Evolutionary conservation across 352 stramenopile genomes (phyloP).

Genomic region (Phytophthora agathidicida): DNA sequence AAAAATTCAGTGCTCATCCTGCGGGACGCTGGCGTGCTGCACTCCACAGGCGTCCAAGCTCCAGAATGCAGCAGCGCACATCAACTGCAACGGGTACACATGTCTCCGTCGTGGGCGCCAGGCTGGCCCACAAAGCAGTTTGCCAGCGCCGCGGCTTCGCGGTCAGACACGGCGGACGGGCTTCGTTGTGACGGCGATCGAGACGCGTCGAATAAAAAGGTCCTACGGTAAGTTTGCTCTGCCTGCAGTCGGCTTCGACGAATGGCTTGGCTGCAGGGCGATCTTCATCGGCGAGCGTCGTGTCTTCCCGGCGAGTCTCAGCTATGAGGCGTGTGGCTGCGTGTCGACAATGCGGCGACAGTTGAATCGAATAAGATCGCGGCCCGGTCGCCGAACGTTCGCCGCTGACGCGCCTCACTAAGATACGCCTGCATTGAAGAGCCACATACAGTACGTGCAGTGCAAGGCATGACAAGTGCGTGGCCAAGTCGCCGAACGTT

Average conservation of each 20-base stretch:
- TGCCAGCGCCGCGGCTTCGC: conserved; percentile 1
- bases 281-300: not conserved
- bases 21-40: conserved; percentile 15
- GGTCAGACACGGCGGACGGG: conserved; percentile 6
- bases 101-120: not conserved
- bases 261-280: not conserved
- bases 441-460: not conserved
- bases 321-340: conserved; percentile 14
- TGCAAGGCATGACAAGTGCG: not conserved
- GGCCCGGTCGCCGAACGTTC: conserved; percentile 3
- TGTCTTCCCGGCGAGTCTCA: not conserved
- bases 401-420: not conserved
- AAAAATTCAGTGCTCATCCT: conserved; percentile 25
- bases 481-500: conserved; percentile 2
- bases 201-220: conserved; percentile 27
- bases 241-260: not conserved
- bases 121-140: not conserved
- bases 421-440: conserved; percentile 4
- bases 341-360: conserved; percentile 14
- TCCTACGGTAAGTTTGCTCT: conserved; percentile 6
- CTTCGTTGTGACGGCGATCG: not conserved
- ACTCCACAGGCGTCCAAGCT: no score
- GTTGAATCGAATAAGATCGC: conserved; percentile 28
- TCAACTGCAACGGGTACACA: conserved; percentile 4
- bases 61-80: not conserved